Evolutionary conservation across 1,284 basidiomycete genomes (phyloP), one percentile per base, ranked within the genome.

Genomic region (Omphalotus olearius): DNA sequence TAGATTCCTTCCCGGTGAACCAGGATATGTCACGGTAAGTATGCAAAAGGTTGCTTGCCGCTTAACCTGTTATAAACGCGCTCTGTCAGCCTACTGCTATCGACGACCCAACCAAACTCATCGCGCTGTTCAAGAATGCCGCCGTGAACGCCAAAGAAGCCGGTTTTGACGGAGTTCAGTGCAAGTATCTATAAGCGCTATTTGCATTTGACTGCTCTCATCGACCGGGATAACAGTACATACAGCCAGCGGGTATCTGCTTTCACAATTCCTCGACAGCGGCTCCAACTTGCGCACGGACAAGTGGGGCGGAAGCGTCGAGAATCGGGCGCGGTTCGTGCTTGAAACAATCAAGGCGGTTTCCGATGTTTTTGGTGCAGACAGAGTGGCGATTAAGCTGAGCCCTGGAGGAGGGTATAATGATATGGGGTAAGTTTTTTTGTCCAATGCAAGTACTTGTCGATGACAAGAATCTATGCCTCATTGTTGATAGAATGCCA

Each of bases 121-220:
- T 82, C 37, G 67, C 63, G 1, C 63, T 72, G 46, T 85, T 75
- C 64, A 71, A 65, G 36, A 59, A 75, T 41, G 79, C 80, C 0
- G 80, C 81, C 3, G 60, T 72, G 41, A 76, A 78, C 51, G 80
- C 82, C 5, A 74, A 79, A 45, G 69, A 74, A 59, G 80, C 82
- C 20, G 83, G 83, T 0, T 84, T 85, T 57, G 83, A 88, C 59
- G 82, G 82, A 35, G 76, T 85, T 30, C 83, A 87, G 66, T 49
- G 74, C 72, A 57, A 50, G 41, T 23, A 18, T 9, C 20, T n/a
- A 10, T 42, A 4, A 11, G 11, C 23, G 11, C 13, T 4, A 9
- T 40, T 17, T 5, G n/a, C 9, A 6, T 17, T n/a, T 2, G 1
- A 9, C 6, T 4, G 20, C 2, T 4, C n/a, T 23, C 20, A 17